Percentiles rank a stretch among this genome's conserved stretches.
phyloP scores from a whole-genome alignment of 176 grass and related monocot species.

The Lolium rigidum region DNA sequence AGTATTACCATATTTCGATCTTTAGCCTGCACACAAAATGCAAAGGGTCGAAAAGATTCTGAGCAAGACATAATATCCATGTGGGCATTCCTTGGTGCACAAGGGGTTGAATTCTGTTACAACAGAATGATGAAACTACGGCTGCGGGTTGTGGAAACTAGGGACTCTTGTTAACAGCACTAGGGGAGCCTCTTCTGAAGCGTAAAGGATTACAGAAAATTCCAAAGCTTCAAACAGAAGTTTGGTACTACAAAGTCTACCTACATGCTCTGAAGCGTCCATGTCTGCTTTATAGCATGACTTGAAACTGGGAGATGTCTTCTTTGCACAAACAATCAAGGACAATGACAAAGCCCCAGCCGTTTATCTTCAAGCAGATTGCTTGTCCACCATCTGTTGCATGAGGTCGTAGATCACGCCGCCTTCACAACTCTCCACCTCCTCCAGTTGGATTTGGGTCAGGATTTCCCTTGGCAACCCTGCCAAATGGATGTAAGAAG shows the following conservation, averaged over 20 bases:
- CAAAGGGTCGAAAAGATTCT: neutral
- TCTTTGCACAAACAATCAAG: neutral
- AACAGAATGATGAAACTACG: conserved; percentile 6
- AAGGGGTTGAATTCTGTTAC: conserved; percentile 1
- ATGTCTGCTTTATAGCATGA: conserved; percentile 1
- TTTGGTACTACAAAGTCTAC: conserved; percentile 1
- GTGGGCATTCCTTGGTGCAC: neutral
- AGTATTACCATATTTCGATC: neutral
- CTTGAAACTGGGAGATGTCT: neutral
- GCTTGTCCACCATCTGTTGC: neutral
- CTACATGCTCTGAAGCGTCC: neutral
- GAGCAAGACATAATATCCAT: neutral
- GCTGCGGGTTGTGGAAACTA: neutral
- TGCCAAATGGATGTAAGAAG: conserved; percentile 30
- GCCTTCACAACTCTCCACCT: neutral
- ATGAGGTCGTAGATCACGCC: neutral
- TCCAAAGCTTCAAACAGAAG: neutral
- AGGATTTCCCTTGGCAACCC: neutral
- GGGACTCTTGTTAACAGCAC: conserved; percentile 23
- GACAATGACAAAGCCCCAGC: neutral
- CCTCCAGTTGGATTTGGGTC: conserved; percentile 22
- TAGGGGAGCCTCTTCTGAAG: neutral
- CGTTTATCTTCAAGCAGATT: conserved; percentile 33
- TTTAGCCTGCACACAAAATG: neutral
- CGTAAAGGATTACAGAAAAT: neutral